Evolutionary conservation across 1,139 yeast genomes (phyloP), one percentile per base, ranked within the genome.

Genomic region (Lodderomyces oxycetoniae): DNA sequence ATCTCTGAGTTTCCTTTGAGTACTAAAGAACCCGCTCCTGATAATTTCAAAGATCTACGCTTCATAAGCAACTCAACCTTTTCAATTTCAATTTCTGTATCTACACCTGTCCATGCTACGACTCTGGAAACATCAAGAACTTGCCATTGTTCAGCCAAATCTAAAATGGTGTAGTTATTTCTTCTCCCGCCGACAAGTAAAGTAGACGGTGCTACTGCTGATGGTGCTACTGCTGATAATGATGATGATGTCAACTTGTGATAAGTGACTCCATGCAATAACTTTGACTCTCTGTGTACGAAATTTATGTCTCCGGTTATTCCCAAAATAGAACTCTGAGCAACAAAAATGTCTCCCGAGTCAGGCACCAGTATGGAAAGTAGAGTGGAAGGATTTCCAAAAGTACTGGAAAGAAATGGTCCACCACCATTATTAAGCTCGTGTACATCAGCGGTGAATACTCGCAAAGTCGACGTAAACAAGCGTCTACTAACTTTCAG

Each of bases 71-170:
- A 10, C 22, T 7, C 9, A 10, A 10, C 7, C 14, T 24, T 24
- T 6, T 7, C 26, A 7, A 6, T 24, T 12, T 10, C 7, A 7
- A 24, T 7, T 29, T 4, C 52, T 11, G 67, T 39, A 35, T 61
- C 55, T 31, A 56, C 55, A 0, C 75, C 75, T 1, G 67, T 54
- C 77, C 77, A 72, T 2, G 74, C 74, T 11, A 68, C 52, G 14
- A 72, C 20, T 8, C 23, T 16, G 4, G 11, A n/a, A 13, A 12
- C 8, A 39, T 34, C 52, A 49, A 5, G 56, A 51, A 31, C 54
- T 53, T 14, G 57, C 57, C 6, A 52, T 35, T 40, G 36, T 10
- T 49, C 49, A 30, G 38, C 35, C 3, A 52, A 39, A 5, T 59
- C 54, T 23, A 64, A 42, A 4, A 60, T 42, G 4, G 55, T 47